Base-by-base conservation (phyloP, 164 flowering plant genomes). In the Brasenia schreberi region DNA sequence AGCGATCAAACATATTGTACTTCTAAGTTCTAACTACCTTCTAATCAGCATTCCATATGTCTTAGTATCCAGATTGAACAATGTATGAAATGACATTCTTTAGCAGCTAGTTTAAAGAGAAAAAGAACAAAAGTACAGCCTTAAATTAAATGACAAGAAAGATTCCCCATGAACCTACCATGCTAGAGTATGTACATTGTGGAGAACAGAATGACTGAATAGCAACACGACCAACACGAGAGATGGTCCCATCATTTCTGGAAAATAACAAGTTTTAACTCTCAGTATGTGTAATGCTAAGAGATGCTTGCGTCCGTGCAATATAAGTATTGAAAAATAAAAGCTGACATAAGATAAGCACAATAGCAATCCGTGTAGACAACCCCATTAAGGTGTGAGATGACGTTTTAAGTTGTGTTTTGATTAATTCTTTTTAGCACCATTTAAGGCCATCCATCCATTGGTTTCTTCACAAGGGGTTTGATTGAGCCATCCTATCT, bases 121-220 rank as follows among this genome's bases (percentile, higher is more conserved):
- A 45, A 45, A 45, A 45, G 12, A 7, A 45, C 53, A 23, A 23
- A 23, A 23, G 27, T 23, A 23, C 27, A 23, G 27, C 27, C 27
- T 23, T 23, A 23, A 23, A 23, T 23, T 23, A 23, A 23, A 23
- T 23, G 27, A 2, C 27, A 23, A 23, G 1, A 23, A 23, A 23
- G 27, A 23, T 23, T 23, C 27, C 12, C 5, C n/a, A n/a, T 60
- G 18, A 53, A 73, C 83, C 70, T 49, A 91, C 99, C 88, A 67
- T 79, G 76, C 82, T 70, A 19, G 85, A 84, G 70, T 77, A 82
- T 72, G 75, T 78, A 73, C 96, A 95, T 45, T 91, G 96, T 45
- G 99, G 97, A 61, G 99, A 80, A 75, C 96, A 85, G 39, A 92
- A 67, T 39, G 99, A 87, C 69, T 94, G 99, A 69, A 94, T 84